Percentiles rank a stretch among this genome's conserved stretches.
Evolutionary conservation across 1,139 yeast species (phyloP).

Genomic region (Sporopachydermia cereana): DNA sequence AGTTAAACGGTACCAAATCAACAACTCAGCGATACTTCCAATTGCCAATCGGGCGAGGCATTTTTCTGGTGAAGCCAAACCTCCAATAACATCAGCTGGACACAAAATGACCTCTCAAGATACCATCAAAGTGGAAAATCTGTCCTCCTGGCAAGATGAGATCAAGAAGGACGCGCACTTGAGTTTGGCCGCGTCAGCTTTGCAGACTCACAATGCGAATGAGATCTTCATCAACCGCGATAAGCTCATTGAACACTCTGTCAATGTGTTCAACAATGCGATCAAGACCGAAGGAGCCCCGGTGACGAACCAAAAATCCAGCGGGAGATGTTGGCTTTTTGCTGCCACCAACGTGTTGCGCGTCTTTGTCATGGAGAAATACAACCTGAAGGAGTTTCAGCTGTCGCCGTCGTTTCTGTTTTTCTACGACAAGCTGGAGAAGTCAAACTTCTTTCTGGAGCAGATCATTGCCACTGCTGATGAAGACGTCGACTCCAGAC

Average conservation of each 20-base stretch:
- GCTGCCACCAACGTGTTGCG: slow-evolving; percentile 70
- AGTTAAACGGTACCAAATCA: no score
- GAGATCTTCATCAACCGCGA: slow-evolving; percentile 32
- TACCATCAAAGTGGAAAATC: slow-evolving; percentile 11
- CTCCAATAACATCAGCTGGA: no score
- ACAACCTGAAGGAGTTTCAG: slow-evolving; percentile 59
- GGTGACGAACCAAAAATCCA: slow-evolving; percentile 55
- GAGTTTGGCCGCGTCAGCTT: slow-evolving; percentile 22
- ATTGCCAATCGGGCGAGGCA: no score
- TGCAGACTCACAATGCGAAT: slow-evolving; percentile 21
- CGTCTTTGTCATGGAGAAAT: slow-evolving; percentile 46
- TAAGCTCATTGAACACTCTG: slow-evolving; percentile 26
- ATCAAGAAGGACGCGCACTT: slow-evolving; percentile 18
- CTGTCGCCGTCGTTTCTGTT: slow-evolving; percentile 62
- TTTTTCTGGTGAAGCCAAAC: no score
- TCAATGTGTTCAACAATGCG: slow-evolving; percentile 43
- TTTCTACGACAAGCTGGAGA: slow-evolving; percentile 66
- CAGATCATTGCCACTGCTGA: slow-evolving; percentile 57
- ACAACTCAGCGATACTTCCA: no score
- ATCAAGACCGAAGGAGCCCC: slow-evolving; percentile 61
- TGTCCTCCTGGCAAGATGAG: slow-evolving; percentile 18
- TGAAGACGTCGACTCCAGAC: slow-evolving; percentile 54
- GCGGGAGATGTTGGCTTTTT: slow-evolving; percentile 84
- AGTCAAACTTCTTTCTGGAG: slow-evolving; percentile 65
- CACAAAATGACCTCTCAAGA: no score